Base-by-base conservation (phyloP, 2,329 filamentous ascomycete genomes). In the Pseudocercospora eumusae region DNA sequence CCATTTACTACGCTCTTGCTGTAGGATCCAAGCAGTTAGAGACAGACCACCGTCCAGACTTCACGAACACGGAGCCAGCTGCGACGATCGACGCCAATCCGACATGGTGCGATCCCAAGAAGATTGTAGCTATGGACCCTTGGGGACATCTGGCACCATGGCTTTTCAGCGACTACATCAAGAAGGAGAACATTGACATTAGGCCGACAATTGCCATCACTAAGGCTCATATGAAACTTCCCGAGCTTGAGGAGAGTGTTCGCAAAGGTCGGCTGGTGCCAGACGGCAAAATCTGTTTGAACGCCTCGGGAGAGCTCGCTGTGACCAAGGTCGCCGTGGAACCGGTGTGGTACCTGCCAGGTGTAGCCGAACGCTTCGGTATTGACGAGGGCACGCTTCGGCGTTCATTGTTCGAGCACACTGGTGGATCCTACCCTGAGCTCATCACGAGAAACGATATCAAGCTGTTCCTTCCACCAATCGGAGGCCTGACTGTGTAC, bases 271-370 rank as follows among this genome's bases (percentile, higher is more conserved):
- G 92, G 67, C 81, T 98, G 1, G 79, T 83, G 6, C 84, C 85
- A 0, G 95, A 99, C 75, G 93, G 95, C 56, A 95, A 93, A 73
- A 92, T 98, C 49, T 93, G 92, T 72, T 76, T 98, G 57, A 96
- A 96, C 72, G 83, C 86, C n/a, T 79, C 80, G 2, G 95, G 95
- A 59, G 95, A 98, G 75, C 82, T 98, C 40, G 90, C 90, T 31
- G 95, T 98, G 4, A 98, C 95, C 53, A 99, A 99, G 75, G 91
- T 98, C 66, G 95, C 95, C 3, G 95, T 97, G 20, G 95, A 99
- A 76, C 95, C 95, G 23, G 93, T 91, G 67, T 80, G 85, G 79
- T 79, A 79, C 68, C 72, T 81, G 4, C 81, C 81, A 28, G 81
- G 81, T 50, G 80, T 98, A 27, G 95, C 95, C 25, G 91, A 96